Evolutionary conservation across 2,329 filamentous ascomycete genomes (phyloP), one percentile per base, ranked within the genome.

Genomic region (Xylariaceae sp.): DNA sequence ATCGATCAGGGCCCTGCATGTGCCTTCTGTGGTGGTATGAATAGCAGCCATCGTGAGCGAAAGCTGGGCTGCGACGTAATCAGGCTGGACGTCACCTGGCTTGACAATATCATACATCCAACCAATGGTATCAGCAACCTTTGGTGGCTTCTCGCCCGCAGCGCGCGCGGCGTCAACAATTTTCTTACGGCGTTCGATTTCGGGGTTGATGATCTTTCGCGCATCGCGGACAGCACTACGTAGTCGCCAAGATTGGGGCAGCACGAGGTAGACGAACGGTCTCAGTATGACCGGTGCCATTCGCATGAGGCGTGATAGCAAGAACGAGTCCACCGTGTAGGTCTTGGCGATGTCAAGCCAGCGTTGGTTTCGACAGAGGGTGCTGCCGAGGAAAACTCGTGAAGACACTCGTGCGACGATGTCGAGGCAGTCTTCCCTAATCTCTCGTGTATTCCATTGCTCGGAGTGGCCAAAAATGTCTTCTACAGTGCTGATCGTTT

Each of bases 351-450:
- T 69, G 1, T 70, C 60, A 15, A 78, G 66, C 76, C 76, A 80
- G 33, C 68, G 62, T 30, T 70, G 58, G 54, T 78, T 68, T 6
- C 72, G 72, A 59, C 73, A 75, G 11, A 77, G 57, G 4, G 66
- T 62, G 4, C 62, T 55, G 3, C 76, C 76, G 2, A 78, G 60
- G 51, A 79, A 78, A 3, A 78, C 69, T 5, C 74, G 67, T 1
- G 76, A 74, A 0, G 76, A 77, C 11, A 80, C 55, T 9, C 75
- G 73, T 14, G 75, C 73, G 10, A 81, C 68, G 9, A 76, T 55
- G 14, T 68, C 62, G 2, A 75, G 68, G 17, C 75, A 48, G 31
- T 68, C 60, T 0, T 65, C 57, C 11, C 66, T 63, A 35, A 76
- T 64, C 18, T 56, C 50, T 32, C 68, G 57, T 1, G 67, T 57